Conservation (phyloP, 2,329 filamentous ascomycete genomes). For the Hymenoscyphus fructigenus region DNA sequence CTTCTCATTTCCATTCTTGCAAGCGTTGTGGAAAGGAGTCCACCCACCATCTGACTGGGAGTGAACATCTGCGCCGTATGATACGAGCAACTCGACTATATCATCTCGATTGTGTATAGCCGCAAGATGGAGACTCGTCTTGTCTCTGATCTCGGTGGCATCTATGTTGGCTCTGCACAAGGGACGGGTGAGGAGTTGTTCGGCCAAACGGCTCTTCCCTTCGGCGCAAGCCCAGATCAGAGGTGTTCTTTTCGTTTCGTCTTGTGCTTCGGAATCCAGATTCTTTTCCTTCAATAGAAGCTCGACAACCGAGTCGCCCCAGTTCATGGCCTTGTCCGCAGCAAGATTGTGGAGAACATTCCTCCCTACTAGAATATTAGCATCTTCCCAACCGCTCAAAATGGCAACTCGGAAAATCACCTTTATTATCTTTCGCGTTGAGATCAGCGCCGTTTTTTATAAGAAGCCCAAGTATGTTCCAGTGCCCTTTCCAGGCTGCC, state of each 20-base stretch:
- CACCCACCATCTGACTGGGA: conserved; percentile 26
- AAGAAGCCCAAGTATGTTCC: conserved; percentile 27
- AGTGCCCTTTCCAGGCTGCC: conserved; percentile 31
- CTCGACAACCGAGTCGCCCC: conserved; percentile 30
- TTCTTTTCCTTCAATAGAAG: conserved; percentile 23
- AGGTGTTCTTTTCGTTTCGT: conserved; percentile 25
- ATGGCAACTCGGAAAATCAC: neutral
- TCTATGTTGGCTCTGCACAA: conserved; percentile 23
- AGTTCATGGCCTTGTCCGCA: conserved; percentile 28
- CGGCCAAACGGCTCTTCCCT: conserved; percentile 27
- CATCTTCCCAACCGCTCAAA: neutral
- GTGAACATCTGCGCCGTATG: conserved; percentile 21
- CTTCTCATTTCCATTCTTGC: conserved; percentile 25
- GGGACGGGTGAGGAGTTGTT: conserved; percentile 24
- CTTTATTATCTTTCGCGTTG: conserved; percentile 22
- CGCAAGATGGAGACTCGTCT: conserved; percentile 29
- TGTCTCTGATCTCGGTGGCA: conserved; percentile 27
- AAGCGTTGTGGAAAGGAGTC: conserved; percentile 30
- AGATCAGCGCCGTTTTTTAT: conserved; percentile 28
- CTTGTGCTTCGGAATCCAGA: conserved; percentile 26
- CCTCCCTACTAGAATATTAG: conserved; percentile 13
- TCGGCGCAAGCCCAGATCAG: conserved; percentile 32
- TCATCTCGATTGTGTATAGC: conserved; percentile 26
- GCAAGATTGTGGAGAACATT: conserved; percentile 32
- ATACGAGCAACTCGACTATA: conserved; percentile 28